Conservation (phyloP, 2,329 filamentous ascomycete genomes). For the Phoma sp. region DNA sequence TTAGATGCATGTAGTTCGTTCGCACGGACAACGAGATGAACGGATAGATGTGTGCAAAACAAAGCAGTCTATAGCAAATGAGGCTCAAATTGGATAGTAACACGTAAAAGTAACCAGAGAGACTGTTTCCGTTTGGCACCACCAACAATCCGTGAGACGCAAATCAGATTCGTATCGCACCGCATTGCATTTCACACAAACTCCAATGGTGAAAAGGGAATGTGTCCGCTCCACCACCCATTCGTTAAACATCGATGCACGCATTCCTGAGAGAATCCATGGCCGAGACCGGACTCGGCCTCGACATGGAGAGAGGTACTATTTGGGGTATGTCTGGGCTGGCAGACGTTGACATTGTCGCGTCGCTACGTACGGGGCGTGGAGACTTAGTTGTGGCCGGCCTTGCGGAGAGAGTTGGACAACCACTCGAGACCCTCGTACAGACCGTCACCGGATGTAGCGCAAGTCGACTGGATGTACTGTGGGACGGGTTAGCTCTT, state of each 20-base stretch:
- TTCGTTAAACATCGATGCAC: conserved; percentile 44
- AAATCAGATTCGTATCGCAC: conserved; percentile 25
- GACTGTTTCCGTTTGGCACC: conserved; percentile 40
- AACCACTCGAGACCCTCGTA: conserved; percentile 89
- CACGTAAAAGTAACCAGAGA: conserved; percentile 47
- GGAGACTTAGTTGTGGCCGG: conserved; percentile 54
- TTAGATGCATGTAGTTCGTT: too few relatives aligned
- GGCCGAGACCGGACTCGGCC: conserved; percentile 16
- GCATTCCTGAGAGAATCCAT: conserved; percentile 33
- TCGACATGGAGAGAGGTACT: conserved; percentile 28
- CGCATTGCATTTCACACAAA: conserved; percentile 46
- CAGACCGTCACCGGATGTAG: conserved; percentile 97
- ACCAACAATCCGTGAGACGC: conserved; percentile 45
- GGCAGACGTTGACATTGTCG: conserved; percentile 41
- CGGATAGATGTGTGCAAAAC: too few relatives aligned
- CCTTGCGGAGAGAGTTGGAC: conserved; percentile 62
- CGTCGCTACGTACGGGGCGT: conserved; percentile 30
- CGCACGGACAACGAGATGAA: too few relatives aligned
- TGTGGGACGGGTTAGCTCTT: conserved; percentile 38
- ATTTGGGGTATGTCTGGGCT: conserved; percentile 32
- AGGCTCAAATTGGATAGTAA: conserved; percentile 49
- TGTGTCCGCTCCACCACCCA: conserved; percentile 47
- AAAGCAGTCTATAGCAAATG: conserved; percentile 32
- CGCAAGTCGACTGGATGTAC: conserved; percentile 99
- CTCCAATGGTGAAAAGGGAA: conserved; percentile 46